phyloP scores from a whole-genome alignment of 306 rosid species.

The Glycine latifolia region DNA sequence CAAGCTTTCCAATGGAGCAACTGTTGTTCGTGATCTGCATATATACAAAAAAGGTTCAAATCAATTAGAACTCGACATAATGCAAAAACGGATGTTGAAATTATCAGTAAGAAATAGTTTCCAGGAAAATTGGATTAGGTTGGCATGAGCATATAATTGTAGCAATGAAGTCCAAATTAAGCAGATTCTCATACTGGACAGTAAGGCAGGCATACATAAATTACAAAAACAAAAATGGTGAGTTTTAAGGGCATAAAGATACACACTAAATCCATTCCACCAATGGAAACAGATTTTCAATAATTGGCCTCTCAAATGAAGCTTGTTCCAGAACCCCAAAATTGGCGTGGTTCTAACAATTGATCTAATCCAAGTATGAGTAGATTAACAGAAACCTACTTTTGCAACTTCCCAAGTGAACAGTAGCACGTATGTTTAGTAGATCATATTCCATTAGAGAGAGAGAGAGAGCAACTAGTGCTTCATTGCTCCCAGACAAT shows the following conservation, averaged over 20 bases:
- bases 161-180: neutral
- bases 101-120: neutral
- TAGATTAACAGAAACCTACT: neutral
- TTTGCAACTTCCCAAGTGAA: neutral
- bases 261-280: neutral
- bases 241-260: neutral
- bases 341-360: neutral
- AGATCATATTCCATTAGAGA: neutral
- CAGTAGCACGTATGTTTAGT: neutral
- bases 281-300: conserved; percentile 3
- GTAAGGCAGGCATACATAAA: neutral
- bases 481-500: conserved; percentile 27
- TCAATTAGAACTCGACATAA: conserved; percentile 15
- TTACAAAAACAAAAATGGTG: neutral
- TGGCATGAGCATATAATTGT: neutral
- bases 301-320: neutral
- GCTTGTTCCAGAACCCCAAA: neutral
- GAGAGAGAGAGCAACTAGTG: neutral
- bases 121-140: neutral
- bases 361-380: conserved; percentile 2
- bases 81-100: neutral
- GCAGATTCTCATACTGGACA: neutral
- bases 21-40: conserved; percentile 90
- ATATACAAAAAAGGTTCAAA: neutral
- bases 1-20: conserved; percentile 91